These are phyloP conservation scores for Sporothrix pallida DNA, from an alignment of 2,329 filamentous ascomycete genomes.

Conservation along the genomic window DNA sequence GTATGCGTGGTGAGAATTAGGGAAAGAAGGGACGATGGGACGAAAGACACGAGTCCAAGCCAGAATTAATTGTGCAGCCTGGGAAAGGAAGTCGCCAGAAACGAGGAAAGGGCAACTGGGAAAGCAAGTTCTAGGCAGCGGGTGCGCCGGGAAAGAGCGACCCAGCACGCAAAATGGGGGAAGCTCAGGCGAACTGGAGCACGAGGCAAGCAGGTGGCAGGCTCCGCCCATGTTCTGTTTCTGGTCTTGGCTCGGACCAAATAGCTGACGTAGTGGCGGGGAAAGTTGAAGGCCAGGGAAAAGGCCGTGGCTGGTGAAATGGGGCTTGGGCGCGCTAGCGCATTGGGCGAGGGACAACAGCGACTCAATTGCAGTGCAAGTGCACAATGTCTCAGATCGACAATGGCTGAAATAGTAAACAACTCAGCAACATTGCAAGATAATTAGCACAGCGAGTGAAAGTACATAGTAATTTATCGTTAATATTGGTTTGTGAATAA, in stretches of 20 bases:
- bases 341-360: not conserved
- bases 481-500: not conserved
- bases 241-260: no score
- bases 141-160: conserved; percentile 11
- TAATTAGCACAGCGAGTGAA: not conserved
- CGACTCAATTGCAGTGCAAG: not conserved
- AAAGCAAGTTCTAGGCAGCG: not conserved
- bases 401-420: not conserved
- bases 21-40: no score
- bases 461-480: not conserved
- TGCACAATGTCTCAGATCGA: conserved; percentile 11
- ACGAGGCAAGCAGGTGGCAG: not conserved
- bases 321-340: conserved; percentile 24
- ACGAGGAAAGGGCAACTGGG: conserved; percentile 7
- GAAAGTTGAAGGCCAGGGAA: not conserved
- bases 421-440: not conserved
- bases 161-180: not conserved
- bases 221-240: no score
- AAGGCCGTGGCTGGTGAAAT: conserved; percentile 31
- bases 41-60: not conserved
- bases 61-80: no score
- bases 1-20: not conserved
- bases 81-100: not conserved
- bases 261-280: conserved; percentile 31
- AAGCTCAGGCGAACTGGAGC: conserved; percentile 22